A percentile compares a stretch with the other conserved stretches of the same genome.
phyloP scores from a whole-genome alignment of 2,329 filamentous ascomycete genomes.

The Arthrobotrys sinensis region DNA sequence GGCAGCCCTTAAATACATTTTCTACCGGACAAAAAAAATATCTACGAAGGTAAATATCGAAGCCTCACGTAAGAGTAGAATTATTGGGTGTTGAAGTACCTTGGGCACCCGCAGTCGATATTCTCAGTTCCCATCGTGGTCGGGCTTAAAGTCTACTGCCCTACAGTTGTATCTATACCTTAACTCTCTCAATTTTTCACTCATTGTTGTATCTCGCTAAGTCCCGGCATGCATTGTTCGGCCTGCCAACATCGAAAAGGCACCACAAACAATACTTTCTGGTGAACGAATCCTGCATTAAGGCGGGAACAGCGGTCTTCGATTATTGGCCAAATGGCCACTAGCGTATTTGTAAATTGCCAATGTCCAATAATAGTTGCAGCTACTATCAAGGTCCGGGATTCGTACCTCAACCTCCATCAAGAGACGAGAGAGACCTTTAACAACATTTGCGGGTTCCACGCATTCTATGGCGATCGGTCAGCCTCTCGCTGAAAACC shows the following conservation, averaged over 20 bases:
- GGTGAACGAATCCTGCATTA: neutral
- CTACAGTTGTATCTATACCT: too few relatives aligned
- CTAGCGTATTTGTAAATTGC: constrained; percentile 2
- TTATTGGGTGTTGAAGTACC: too few relatives aligned
- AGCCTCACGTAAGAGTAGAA: too few relatives aligned
- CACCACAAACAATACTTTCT: neutral
- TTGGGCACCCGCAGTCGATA: too few relatives aligned
- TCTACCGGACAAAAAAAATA: too few relatives aligned
- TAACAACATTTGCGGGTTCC: too few relatives aligned
- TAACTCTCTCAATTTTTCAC: neutral
- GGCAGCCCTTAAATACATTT: too few relatives aligned
- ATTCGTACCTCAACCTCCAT: neutral
- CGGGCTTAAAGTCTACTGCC: too few relatives aligned
- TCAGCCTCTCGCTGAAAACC: too few relatives aligned
- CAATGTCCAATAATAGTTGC: neutral
- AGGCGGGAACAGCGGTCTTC: neutral
- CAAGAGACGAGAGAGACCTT: neutral
- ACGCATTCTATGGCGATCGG: too few relatives aligned
- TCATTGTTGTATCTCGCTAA: neutral
- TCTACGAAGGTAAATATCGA: too few relatives aligned
- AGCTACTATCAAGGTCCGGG: neutral
- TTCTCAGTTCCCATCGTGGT: too few relatives aligned
- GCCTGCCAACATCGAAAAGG: neutral
- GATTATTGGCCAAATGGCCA: neutral
- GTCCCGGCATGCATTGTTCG: neutral